Conservation (phyloP, 371 early-diverging fungal species). For the Cokeromyces recurvatus region DNA sequence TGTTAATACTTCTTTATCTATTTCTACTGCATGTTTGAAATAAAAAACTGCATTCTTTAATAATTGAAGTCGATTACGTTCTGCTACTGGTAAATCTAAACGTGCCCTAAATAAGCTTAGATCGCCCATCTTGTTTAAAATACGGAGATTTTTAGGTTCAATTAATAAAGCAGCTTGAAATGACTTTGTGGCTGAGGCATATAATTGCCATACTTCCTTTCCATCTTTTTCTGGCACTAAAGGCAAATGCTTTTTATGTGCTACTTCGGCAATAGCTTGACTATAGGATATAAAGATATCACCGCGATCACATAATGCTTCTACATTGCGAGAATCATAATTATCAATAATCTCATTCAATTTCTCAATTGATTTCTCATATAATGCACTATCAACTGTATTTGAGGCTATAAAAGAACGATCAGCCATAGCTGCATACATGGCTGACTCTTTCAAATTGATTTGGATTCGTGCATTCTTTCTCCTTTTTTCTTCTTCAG, state of each 20-base stretch:
- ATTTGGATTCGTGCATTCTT: constrained; percentile 30
- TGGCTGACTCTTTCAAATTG: constrained; percentile 53
- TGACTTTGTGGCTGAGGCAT: constrained; percentile 45
- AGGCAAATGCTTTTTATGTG: constrained; percentile 11
- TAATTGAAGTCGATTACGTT: constrained; percentile 46
- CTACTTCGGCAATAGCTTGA: constrained; percentile 33
- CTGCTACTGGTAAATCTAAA: constrained; percentile 42
- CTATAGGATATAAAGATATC: constrained; percentile 62
- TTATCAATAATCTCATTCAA: constrained; percentile 47
- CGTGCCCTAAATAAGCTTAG: constrained; percentile 49
- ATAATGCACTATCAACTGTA: constrained; percentile 43
- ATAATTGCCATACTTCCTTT: constrained; percentile 50
- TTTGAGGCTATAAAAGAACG: constrained; percentile 45
- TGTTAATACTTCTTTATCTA: constrained; percentile 27
- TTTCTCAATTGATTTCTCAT: constrained; percentile 31
- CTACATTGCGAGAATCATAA: constrained; percentile 49
- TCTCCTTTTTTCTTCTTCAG: constrained; percentile 22
- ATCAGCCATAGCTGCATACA: constrained; percentile 55
- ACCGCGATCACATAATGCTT: constrained; percentile 67
- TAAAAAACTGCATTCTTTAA: constrained; percentile 52
- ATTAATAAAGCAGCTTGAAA: constrained; percentile 45
- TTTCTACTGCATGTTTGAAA: constrained; percentile 37
- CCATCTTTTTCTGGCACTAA: constrained; percentile 22
- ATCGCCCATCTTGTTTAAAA: constrained; percentile 56
- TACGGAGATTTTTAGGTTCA: constrained; percentile 50